A percentile compares a stretch with the other conserved stretches of the same genome.
phyloP scores from a whole-genome alignment of 2,329 filamentous ascomycete genomes.

The Dactylella cylindrospora region DNA sequence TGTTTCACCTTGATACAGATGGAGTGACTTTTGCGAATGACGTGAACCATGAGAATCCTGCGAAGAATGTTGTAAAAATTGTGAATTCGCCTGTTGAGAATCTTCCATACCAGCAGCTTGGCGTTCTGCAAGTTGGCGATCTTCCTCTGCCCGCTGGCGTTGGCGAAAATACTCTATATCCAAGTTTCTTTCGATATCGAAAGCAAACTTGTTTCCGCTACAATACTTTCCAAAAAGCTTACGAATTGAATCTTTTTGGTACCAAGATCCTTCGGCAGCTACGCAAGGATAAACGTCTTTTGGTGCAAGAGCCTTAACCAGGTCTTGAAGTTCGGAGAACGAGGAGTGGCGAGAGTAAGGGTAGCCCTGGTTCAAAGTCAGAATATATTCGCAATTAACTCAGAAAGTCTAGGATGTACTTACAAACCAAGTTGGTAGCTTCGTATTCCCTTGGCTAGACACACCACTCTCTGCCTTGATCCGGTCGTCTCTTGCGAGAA shows the following conservation, averaged over 20 bases:
- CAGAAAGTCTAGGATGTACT: neutral
- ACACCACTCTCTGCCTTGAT: slow-evolving; percentile 5
- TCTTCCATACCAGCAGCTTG: slow-evolving; percentile 25
- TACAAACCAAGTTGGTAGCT: slow-evolving; percentile 38
- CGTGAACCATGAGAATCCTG: too few relatives aligned
- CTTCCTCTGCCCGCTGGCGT: slow-evolving; percentile 2
- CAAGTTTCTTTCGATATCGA: slow-evolving; percentile 45
- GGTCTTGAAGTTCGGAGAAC: slow-evolving; percentile 71
- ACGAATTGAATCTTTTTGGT: slow-evolving; percentile 52
- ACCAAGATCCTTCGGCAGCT: slow-evolving; percentile 66
- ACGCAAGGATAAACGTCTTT: slow-evolving; percentile 83
- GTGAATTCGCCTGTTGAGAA: slow-evolving; percentile 52
- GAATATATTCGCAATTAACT: neutral
- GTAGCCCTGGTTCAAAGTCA: slow-evolving; percentile 59
- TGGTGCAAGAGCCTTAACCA: slow-evolving; percentile 69
- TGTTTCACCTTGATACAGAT: slow-evolving; percentile 1
- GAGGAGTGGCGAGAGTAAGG: slow-evolving; percentile 90
- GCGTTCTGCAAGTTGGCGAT: slow-evolving; percentile 16
- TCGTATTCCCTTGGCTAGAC: neutral
- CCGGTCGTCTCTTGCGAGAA: slow-evolving; percentile 18
- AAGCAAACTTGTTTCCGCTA: slow-evolving; percentile 44
- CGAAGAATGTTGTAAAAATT: slow-evolving; percentile 55
- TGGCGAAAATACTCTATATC: slow-evolving; percentile 6
- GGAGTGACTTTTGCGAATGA: too few relatives aligned
- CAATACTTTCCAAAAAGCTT: slow-evolving; percentile 48